Evolutionary conservation across 805 yeast species (phyloP).

Genomic region (Schwanniomyces vanrijiae): DNA sequence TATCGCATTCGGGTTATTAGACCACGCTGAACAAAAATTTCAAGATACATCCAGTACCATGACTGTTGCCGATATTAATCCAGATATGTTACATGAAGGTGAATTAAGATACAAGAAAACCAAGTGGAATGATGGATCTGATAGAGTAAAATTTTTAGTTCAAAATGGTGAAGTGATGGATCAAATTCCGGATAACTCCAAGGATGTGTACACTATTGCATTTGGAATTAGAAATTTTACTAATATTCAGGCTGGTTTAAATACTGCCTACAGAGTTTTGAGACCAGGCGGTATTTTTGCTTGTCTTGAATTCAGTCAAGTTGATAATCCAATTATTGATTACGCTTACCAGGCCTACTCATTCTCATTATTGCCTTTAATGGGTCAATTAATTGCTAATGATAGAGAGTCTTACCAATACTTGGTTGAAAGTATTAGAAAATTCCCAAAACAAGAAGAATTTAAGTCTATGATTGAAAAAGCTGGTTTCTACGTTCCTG

Average conservation of each 20-base stretch:
- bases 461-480: conserved; percentile 89
- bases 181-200: conserved; percentile 77
- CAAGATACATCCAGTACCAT: conserved; percentile 75
- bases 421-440: conserved; percentile 88
- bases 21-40: conserved; percentile 79
- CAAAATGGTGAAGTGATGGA: conserved; percentile 94
- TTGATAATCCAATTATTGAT: conserved; percentile 74
- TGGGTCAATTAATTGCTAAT: conserved; percentile 94
- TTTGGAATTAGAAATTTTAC: conserved; percentile 98
- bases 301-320: conserved; percentile 92
- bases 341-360: conserved; percentile 84
- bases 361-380: conserved; percentile 80
- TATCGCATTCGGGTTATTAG: conserved; percentile 91
- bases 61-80: conserved; percentile 92
- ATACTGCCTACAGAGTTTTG: conserved; percentile 93
- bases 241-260: conserved; percentile 86
- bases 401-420: conserved; percentile 97
- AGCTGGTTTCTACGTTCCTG: conserved; percentile 88
- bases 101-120: conserved; percentile 65
- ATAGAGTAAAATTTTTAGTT: conserved; percentile 76
- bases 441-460: conserved; percentile 89
- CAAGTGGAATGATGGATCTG: conserved; percentile 55
- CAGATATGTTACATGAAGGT: conserved; percentile 95
- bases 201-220: conserved; percentile 94
- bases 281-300: conserved; percentile 98